Base-by-base conservation (phyloP, 495 filamentous ascomycete species). In the Cercophora scortea region DNA sequence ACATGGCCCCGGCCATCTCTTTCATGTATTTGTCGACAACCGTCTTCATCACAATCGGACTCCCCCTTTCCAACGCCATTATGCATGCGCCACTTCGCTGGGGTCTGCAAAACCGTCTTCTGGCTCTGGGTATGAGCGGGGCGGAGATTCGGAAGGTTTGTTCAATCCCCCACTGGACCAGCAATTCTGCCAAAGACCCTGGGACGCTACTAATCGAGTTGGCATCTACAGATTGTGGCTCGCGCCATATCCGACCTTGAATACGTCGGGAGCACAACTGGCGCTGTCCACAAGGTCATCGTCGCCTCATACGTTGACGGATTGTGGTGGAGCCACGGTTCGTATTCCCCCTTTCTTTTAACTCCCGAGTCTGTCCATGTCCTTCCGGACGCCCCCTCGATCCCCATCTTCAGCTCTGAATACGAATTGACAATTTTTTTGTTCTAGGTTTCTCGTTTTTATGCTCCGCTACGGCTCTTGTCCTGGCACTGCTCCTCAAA, bases 1-100 rank as follows among this genome's bases (percentile, higher is more conserved):
- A 83, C 49, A 70, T 78, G 9, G 80, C 79, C 0, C 78, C 80
- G 51, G 79, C 80, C 0, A 75, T 75, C 0, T 73, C 77, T 6
- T 77, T 77, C 1, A 74, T 79, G 53, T 78, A 78, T 56, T 61
- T 84, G 4, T 62, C 76, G 10, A 57, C 66, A 18, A 78, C 72
- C 15, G 67, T 83, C 36, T 75, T 74, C 32, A 67, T 77, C 54
- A 80, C 76, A 0, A 61, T 78, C 0, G 79, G 80, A 12, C 64
- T 82, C 6, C 76, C 80, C 0, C 52, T 63, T 2, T 71, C 68
- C 3, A 82, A 78, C 52, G 67, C 77, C 0, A 70, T 77, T 0
- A 62, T 71, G 58, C 61, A 66, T 33, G 53, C 46, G 11, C 25
- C 61, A 56, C 56, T 71, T 19, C 59, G 59, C 3, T 36, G 40